Evolutionary conservation across 257 asterid genomes (phyloP), one percentile per base, ranked within the genome.

Genomic region (Solanum tarapatanum): DNA sequence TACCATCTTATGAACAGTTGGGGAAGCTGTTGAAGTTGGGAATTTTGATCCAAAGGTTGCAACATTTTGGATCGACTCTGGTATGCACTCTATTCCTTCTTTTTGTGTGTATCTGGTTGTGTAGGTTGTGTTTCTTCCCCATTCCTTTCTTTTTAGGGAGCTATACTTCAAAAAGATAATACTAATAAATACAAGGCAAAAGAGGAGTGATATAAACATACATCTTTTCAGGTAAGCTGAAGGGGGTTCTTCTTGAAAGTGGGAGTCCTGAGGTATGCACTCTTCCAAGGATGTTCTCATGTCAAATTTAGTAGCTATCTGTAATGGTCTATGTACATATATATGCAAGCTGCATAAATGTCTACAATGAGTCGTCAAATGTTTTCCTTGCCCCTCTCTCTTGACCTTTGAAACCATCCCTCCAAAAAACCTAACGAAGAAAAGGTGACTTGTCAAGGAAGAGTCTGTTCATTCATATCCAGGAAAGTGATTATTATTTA

Each of bases 21-120:
- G 98, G n/a, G 98, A 96, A 87, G 89, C 97, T 3, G 92, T 92
- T 88, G 91, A 92, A 88, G 73, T 91, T 88, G 94, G 94, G 86
- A 89, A 91, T 60, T 92, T 92, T 41, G 93, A 95, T 93, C 98
- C 99, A 87, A 96, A 96, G 92, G 90, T 96, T 68, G 99, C 98
- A 64, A 95, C 98, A 11, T 96, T 96, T 91, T 96, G 99, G 99
- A 90, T 96, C 19, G 99, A 96, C 87, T 92, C 98, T 60, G 99
- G 98, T 94, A 86, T 32, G 45, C 21, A 35, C 70, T 82, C 69
- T 48, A 48, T 82, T 82, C 4, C 3, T 86, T 82, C 69, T 28
- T 48, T 48, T 48, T 48, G 45, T 30, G 21, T 48, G 43, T 8
- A 4, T 82, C 11, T 19, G 43, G 70, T 30, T 48, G 45, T 82